phyloP scores from a whole-genome alignment of 164 flowering plant species.

The Platanus orientalis region DNA sequence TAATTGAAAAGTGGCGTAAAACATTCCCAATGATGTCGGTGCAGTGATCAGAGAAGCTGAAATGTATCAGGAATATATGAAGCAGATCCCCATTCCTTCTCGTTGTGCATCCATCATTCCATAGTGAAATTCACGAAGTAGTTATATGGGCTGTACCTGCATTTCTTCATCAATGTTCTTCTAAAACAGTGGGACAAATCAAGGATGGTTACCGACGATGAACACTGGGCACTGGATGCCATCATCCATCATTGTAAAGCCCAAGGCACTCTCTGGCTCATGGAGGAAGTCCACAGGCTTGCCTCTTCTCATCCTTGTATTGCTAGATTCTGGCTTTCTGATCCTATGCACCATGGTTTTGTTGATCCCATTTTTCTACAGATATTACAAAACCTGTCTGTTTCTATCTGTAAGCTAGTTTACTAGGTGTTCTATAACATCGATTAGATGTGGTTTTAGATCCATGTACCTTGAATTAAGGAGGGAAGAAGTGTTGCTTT shows the following conservation, averaged over 20 bases:
- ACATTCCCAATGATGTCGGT: too few relatives aligned
- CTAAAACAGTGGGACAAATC: too few relatives aligned
- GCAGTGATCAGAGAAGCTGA: too few relatives aligned
- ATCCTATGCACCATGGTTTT: constrained; percentile 54
- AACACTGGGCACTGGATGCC: too few relatives aligned
- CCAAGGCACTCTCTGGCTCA: constrained; percentile 79
- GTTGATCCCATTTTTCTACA: constrained; percentile 61
- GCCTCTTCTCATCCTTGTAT: constrained; percentile 58
- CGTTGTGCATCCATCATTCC: too few relatives aligned
- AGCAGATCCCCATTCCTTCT: too few relatives aligned
- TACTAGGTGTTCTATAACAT: neutral
- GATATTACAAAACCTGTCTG: constrained; percentile 1
- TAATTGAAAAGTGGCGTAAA: too few relatives aligned
- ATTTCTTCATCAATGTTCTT: too few relatives aligned
- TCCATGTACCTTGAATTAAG: neutral
- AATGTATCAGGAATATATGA: too few relatives aligned
- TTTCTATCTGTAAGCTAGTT: neutral
- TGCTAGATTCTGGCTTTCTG: constrained; percentile 56
- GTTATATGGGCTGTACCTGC: too few relatives aligned
- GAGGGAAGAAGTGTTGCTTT: neutral
- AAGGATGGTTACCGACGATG: too few relatives aligned
- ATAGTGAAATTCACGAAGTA: too few relatives aligned
- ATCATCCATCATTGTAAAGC: constrained; percentile 82
- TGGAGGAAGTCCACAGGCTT: constrained; percentile 72
- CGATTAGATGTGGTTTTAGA: neutral